Percentiles rank a stretch among this genome's conserved stretches.
Evolutionary conservation across 352 stramenopile genomes (phyloP).

Genomic region (Phytophthora sojae): DNA sequence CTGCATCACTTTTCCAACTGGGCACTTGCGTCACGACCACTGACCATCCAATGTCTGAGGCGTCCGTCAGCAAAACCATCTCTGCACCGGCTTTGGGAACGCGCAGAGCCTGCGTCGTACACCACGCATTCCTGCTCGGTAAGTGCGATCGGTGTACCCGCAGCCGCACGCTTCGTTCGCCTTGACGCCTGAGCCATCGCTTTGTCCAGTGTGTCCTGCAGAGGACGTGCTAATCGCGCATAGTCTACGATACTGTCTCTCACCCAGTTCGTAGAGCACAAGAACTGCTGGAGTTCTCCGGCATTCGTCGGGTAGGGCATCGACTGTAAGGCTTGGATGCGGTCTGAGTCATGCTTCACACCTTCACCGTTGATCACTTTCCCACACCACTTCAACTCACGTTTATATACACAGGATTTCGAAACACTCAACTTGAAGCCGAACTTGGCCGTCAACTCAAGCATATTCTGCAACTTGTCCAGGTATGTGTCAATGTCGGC

Average conservation of each 20-base stretch:
- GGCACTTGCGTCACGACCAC: background rate
- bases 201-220: conserved; percentile 10
- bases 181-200: too few species aligned
- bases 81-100: conserved; percentile 16
- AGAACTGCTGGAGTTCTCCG: conserved; percentile 8
- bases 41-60: background rate
- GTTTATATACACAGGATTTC: conserved; percentile 33
- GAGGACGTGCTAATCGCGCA: background rate
- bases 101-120: conserved; percentile 10
- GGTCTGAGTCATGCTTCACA: conserved; percentile 9
- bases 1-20: conserved; percentile 6
- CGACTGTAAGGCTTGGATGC: background rate
- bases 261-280: conserved; percentile 16
- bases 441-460: too few species aligned
- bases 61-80: conserved; percentile 11
- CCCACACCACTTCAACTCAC: conserved; percentile 30
- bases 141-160: background rate
- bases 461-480: too few species aligned
- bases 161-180: too few species aligned
- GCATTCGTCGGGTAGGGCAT: conserved; percentile 3
- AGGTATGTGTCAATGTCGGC: too few species aligned
- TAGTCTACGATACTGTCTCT: conserved; percentile 14
- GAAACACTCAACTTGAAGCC: too few species aligned
- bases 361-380: conserved; percentile 15
- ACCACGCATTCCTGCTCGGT: background rate